phyloP scores from a whole-genome alignment of 2,329 filamentous ascomycete genomes.

The Fulvia fulva region DNA sequence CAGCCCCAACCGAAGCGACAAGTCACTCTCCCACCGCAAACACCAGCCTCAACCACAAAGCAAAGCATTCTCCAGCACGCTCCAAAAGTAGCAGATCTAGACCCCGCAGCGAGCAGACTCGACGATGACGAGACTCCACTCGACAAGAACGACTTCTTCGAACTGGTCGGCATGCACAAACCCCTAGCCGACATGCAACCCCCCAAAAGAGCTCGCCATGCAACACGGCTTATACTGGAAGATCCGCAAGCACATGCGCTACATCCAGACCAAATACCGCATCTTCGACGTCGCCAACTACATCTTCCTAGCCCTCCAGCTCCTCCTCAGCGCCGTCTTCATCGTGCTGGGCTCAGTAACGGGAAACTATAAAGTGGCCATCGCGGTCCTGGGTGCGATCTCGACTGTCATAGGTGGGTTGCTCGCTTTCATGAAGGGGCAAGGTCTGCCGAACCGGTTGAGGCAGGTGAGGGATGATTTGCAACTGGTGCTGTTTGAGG shows the following conservation, averaged over 20 bases:
- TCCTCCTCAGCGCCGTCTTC: constrained; percentile 34
- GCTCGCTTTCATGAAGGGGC: constrained; percentile 34
- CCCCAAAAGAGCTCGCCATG: constrained; percentile 26
- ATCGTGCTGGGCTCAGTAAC: constrained; percentile 32
- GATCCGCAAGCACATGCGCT: constrained; percentile 18
- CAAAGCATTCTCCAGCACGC: constrained; percentile 13
- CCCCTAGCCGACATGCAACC: constrained; percentile 17
- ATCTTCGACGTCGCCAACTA: constrained; percentile 31
- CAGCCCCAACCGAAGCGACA: constrained; percentile 10
- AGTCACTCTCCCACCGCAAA: constrained; percentile 7
- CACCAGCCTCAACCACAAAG: constrained; percentile 9
- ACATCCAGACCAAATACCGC: constrained; percentile 28
- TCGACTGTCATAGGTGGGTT: constrained; percentile 33
- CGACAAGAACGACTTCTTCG: constrained; percentile 28
- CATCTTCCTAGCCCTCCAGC: constrained; percentile 31
- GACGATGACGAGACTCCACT: constrained; percentile 25
- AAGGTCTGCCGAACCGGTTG: constrained; percentile 36
- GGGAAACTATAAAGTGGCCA: constrained; percentile 30
- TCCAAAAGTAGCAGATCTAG: constrained; percentile 24
- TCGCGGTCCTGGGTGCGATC: constrained; percentile 32
- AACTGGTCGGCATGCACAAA: constrained; percentile 30
- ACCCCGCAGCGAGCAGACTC: constrained; percentile 25
- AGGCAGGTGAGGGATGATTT: constrained; percentile 33
- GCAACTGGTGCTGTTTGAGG: constrained; percentile 31
- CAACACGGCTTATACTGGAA: constrained; percentile 28